These are phyloP conservation scores for Phylloporus arenicola DNA, from an alignment of 768 basidiomycete species.

Conservation along the genomic window DNA sequence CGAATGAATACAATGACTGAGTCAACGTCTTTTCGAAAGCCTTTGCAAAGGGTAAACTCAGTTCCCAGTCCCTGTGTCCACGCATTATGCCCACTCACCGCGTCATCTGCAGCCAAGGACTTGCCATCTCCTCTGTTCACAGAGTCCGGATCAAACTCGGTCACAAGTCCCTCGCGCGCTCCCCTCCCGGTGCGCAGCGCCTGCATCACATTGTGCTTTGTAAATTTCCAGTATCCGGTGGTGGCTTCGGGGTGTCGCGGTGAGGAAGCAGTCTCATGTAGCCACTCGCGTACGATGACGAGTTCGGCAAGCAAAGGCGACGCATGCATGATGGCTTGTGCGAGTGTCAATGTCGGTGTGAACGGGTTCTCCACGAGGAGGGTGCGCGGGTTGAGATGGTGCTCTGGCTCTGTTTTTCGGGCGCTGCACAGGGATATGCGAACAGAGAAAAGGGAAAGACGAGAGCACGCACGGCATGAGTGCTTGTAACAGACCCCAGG, in stretches of 20 bases:
- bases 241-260: conserved; percentile 63
- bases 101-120: conserved; percentile 69
- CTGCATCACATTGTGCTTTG: conserved; percentile 70
- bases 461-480: conserved; percentile 59
- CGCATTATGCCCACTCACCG: conserved; percentile 41
- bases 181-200: conserved; percentile 45
- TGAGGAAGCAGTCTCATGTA: conserved; percentile 69
- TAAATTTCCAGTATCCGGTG: conserved; percentile 81
- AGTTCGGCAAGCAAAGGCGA: conserved; percentile 71
- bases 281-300: conserved; percentile 81
- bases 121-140: conserved; percentile 53
- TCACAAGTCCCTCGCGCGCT: conserved; percentile 48
- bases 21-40: conserved; percentile 75
- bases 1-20: conserved; percentile 72
- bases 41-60: conserved; percentile 34
- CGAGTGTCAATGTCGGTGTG: conserved; percentile 70
- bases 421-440: conserved; percentile 37
- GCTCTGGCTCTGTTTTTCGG: conserved; percentile 55
- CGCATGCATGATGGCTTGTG: conserved; percentile 63
- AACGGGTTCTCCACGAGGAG: conserved; percentile 73
- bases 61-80: background rate
- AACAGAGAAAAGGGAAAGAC: background rate
- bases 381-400: conserved; percentile 44
- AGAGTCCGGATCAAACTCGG: conserved; percentile 79
- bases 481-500: conserved; percentile 77